phyloP scores from a whole-genome alignment of 768 basidiomycete species.

The Tricholoma sp. region DNA sequence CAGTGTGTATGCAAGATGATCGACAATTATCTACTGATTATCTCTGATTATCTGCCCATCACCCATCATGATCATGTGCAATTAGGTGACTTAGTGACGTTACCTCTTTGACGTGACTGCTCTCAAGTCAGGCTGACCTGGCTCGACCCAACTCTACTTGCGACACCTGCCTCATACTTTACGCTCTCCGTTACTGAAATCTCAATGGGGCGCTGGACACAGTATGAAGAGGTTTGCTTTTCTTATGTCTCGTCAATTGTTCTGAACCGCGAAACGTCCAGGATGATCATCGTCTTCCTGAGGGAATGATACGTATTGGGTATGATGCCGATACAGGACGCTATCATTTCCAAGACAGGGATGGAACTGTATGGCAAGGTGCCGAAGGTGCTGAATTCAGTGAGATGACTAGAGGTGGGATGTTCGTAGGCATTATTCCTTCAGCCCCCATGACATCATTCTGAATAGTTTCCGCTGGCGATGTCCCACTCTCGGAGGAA shows the following conservation, averaged over 20 bases:
- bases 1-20: no score
- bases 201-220: conserved; percentile 37
- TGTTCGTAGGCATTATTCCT: neutral
- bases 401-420: conserved; percentile 43
- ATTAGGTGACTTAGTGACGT: no score
- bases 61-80: no score
- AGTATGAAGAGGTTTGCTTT: conserved; percentile 38
- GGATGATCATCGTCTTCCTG: conserved; percentile 50
- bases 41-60: no score
- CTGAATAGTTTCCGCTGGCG: conserved; percentile 12
- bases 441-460: neutral
- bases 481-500: conserved; percentile 17
- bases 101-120: no score
- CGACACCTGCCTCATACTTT: neutral
- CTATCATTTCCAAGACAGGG: conserved; percentile 58
- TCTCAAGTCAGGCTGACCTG: no score
- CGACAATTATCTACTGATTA: no score
- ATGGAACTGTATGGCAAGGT: conserved; percentile 53
- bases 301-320: conserved; percentile 62
- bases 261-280: conserved; percentile 16
- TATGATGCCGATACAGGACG: conserved; percentile 69
- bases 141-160: no score
- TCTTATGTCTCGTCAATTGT: neutral
- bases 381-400: conserved; percentile 61
- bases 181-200: neutral